Evolutionary conservation across 2,329 filamentous ascomycete genomes (phyloP), one percentile per base, ranked within the genome.

Genomic region (Trichoderma citrinoviride): DNA sequence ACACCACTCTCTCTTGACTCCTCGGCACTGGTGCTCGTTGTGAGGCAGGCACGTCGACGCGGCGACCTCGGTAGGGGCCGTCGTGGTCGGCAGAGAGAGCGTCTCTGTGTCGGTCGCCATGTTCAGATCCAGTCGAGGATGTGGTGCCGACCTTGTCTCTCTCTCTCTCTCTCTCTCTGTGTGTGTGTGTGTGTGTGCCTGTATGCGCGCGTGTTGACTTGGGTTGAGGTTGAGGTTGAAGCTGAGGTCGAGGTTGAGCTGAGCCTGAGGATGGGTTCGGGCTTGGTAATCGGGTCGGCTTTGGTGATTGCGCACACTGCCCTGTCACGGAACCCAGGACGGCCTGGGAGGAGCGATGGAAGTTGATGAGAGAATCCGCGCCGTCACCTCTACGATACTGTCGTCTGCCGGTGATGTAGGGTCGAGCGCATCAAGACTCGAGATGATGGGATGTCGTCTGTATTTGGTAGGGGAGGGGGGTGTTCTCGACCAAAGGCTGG

Each of bases 61-160:
- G 43, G 72, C 68, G 63, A 73, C 64, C 25, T 75, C 73, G 47
- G 75, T 74, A 21, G 75, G 71, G 25, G 71, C 73, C 17, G 74
- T 75, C 43, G 73, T 73, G 10, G 74, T 72, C 17, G 73, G 73
- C 29, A 75, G 65, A 53, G 72, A 75, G 40, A 74, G 53, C 14
- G 73, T 74, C 43, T 76, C 74, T 41, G 74, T 76, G 44, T 76
- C 72, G 69, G 74, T 75, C 19, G 71, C 68, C 73, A 75, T 75
- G 67, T 56, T 8, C 0, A 14, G 19, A 27, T 54, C 37, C 44
- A 41, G 17, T 40, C 17, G 50, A 4, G 27, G 33, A 41, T 33
- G 46, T 23, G 37, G 14, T 37, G 33, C 33, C 33, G 33, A 37
- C 33, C 3, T 37, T 37, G 33, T 37, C 33, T 37, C 33, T 37